Evolutionary conservation across 306 rosid species (phyloP), one percentile per base, ranked within the genome.

Genomic region (Adenanthera pavonina): DNA sequence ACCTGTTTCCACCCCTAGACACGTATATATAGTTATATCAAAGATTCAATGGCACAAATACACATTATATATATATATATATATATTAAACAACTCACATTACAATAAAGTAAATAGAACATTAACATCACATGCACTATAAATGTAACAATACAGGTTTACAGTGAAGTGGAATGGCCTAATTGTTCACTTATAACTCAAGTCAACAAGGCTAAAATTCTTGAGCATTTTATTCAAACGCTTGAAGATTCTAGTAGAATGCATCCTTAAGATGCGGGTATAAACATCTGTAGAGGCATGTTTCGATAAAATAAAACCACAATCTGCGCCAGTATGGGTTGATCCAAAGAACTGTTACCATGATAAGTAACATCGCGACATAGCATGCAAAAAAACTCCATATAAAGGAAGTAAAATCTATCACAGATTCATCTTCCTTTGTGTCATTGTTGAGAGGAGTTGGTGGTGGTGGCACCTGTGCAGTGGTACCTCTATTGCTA

Each of bases 361-460:
- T 5, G 1, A 36, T 11, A 25, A 54, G 0, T 3, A 74, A 15
- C n/a, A 54, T n/a, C 0, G 8, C 7, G 16, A 53, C 49, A 74
- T 36, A 74, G 11, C 67, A 38, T 9, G 20, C 78, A 3, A 10
- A 41, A 36, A 74, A 74, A 38, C 78, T 74, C 78, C 78, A 54
- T 17, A 16, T 16, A 15, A 74, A 54, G 1, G 51, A 5, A 5
- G 11, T 74, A 4, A 74, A 35, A 40, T 74, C 78, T 35, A 74
- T 54, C 3, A 2, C n/a, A 8, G 51, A 17, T 2, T 53, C 66
- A n/a, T 74, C 49, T 36, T 17, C 49, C 2, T 74, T 3, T 36
- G 40, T 3, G 40, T 5, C 36, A 5, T 5, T 40, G 11, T 54
- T n/a, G 8, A 17, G 4, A 35, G 65, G 0, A 16, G 77, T 2